Evolutionary conservation across 2,329 filamentous ascomycete genomes (phyloP).

Genomic region (Penicillium sp.): DNA sequence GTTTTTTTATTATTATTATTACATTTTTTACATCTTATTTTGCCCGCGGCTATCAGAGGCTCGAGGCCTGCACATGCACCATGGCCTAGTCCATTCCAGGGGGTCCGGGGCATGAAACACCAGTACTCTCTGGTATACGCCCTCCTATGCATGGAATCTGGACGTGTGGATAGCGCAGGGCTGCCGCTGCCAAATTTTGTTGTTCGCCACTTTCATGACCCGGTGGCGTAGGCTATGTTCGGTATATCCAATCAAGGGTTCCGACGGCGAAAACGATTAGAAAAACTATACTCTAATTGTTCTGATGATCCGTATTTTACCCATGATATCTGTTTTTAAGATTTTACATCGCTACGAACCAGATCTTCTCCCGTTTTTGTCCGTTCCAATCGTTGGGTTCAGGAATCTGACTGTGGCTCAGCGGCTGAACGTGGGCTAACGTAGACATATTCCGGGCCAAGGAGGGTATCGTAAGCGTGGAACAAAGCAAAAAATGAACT

Average conservation of each 20-base stretch:
- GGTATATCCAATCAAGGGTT: background rate
- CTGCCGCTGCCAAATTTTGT: conserved; percentile 1
- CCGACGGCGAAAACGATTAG: background rate
- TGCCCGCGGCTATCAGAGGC: background rate
- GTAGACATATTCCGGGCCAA: background rate
- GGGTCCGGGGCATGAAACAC: conserved; percentile 11
- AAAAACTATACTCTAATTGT: background rate
- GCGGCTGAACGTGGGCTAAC: background rate
- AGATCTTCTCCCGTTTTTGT: background rate
- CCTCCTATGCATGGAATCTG: background rate
- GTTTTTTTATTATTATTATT: background rate
- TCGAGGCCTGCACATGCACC: conserved; percentile 11
- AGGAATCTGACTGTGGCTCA: background rate
- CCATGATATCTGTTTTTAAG: background rate
- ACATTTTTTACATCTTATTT: background rate
- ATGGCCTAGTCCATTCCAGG: conserved; percentile 2
- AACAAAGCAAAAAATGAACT: background rate
- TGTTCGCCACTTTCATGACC: conserved; percentile 16
- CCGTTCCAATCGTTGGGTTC: background rate
- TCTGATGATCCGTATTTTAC: background rate
- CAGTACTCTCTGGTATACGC: background rate
- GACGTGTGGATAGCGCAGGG: background rate
- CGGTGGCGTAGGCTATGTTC: conserved; percentile 11
- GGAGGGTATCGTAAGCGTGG: background rate
- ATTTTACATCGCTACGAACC: background rate